Conservation (phyloP, 768 basidiomycete genomes). For the Phaeolepiota aurea region DNA sequence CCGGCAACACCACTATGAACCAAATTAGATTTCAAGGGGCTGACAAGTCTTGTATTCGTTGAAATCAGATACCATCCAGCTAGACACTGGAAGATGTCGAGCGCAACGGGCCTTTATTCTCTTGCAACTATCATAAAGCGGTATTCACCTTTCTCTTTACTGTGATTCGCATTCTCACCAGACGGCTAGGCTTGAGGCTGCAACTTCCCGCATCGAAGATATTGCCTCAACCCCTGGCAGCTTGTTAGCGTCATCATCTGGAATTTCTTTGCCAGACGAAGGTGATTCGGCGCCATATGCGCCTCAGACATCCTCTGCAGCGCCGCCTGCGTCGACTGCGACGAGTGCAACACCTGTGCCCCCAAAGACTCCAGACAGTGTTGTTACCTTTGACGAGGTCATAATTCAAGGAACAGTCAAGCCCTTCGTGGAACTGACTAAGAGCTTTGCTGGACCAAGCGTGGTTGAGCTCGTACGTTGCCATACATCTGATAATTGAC, state of each 20-base stretch:
- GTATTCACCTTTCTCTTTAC: conserved; percentile 22
- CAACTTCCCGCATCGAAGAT: conserved; percentile 91
- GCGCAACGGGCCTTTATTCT: conserved; percentile 57
- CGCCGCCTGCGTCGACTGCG: conserved; percentile 26
- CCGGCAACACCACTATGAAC: not conserved
- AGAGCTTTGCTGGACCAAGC: conserved; percentile 55
- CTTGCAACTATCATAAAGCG: conserved; percentile 80
- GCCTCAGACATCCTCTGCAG: conserved; percentile 7
- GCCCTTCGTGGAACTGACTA: conserved; percentile 66
- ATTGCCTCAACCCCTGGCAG: conserved; percentile 40
- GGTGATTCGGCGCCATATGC: conserved; percentile 9
- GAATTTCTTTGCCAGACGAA: not conserved
- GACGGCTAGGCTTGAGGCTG: conserved; percentile 86
- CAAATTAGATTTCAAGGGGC: not conserved
- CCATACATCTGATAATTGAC: no score
- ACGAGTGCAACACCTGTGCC: conserved; percentile 23
- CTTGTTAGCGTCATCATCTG: not conserved
- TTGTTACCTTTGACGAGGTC: conserved; percentile 65
- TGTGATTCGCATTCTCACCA: conserved; percentile 16
- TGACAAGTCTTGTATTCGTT: not conserved
- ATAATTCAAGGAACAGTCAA: conserved; percentile 70
- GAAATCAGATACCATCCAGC: no score
- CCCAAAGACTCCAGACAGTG: conserved; percentile 42
- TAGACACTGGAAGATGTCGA: conserved; percentile 11
- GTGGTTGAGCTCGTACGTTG: conserved; percentile 74